These are phyloP conservation scores for Saprolegnia diclina DNA, from an alignment of 352 stramenopile genomes.

Conservation along the genomic window DNA sequence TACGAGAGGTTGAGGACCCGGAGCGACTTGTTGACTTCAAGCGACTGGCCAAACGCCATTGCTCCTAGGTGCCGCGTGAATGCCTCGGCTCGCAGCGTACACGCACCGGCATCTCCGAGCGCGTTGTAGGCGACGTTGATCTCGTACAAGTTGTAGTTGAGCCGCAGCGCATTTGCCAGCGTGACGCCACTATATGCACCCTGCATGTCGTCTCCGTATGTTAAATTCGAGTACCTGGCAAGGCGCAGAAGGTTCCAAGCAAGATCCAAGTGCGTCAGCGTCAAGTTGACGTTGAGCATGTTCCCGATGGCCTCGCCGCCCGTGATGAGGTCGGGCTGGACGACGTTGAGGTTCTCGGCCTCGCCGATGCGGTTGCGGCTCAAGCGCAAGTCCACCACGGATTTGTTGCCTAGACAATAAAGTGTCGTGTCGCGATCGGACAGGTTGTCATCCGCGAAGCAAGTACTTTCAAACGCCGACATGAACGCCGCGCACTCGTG, in stretches of 20 bases:
- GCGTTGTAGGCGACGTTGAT: slow-evolving; percentile 28
- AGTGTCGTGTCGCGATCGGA: not conserved
- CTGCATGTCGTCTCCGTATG: not conserved
- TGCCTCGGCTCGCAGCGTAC: not conserved
- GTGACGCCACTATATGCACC: slow-evolving; percentile 19
- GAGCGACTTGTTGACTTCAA: slow-evolving; percentile 59
- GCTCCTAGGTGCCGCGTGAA: slow-evolving; percentile 26
- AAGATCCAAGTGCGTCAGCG: slow-evolving; percentile 33
- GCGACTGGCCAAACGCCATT: slow-evolving; percentile 68
- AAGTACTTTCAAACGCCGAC: slow-evolving; percentile 53
- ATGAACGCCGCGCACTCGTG: slow-evolving; percentile 82
- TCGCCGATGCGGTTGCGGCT: slow-evolving; percentile 41
- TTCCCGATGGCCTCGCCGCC: slow-evolving; percentile 37
- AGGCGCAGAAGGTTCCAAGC: slow-evolving; percentile 40
- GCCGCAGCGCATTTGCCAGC: slow-evolving; percentile 18
- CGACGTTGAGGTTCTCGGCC: slow-evolving; percentile 40
- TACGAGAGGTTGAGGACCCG: slow-evolving; percentile 66
- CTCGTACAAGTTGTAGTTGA: slow-evolving; percentile 28
- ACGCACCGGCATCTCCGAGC: slow-evolving; percentile 21
- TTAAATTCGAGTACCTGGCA: slow-evolving; percentile 7
- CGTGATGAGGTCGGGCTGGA: slow-evolving; percentile 29
- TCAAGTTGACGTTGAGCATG: slow-evolving; percentile 37
- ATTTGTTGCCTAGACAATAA: slow-evolving; percentile 19
- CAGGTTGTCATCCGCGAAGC: not conserved
- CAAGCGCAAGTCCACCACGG: slow-evolving; percentile 31